These are phyloP conservation scores for Diplosphaera chodatii DNA, from an alignment of 139 green algal species.

Conservation along the genomic window DNA sequence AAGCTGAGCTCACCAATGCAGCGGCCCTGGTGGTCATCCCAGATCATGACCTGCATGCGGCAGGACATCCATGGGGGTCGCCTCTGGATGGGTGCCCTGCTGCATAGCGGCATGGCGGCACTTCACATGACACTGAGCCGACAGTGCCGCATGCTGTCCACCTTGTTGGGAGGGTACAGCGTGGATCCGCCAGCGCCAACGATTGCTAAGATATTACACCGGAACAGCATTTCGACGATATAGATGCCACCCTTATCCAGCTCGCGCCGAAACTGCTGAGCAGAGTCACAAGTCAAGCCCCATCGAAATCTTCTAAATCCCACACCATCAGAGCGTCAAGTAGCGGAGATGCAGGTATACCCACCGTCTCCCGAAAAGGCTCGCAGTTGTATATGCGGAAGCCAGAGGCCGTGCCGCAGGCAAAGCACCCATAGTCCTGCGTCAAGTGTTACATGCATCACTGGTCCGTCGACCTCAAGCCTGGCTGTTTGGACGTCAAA, in stretches of 20 bases:
- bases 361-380: conserved; percentile 85
- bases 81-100: too few species aligned
- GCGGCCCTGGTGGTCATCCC: conserved; percentile 89
- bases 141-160: too few species aligned
- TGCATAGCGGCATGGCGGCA: too few species aligned
- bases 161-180: conserved; percentile 80
- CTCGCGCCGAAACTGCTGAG: conserved; percentile 75
- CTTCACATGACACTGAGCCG: background rate
- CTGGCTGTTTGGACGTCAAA: too few species aligned
- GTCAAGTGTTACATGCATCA: conserved; percentile 33
- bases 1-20: conserved; percentile 95
- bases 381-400: conserved; percentile 92
- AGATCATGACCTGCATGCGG: conserved; percentile 88
- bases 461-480: too few species aligned
- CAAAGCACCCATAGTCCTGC: conserved; percentile 83
- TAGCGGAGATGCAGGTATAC: background rate
- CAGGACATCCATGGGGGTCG: background rate
- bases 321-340: background rate
- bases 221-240: conserved; percentile 93
- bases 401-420: conserved; percentile 62
- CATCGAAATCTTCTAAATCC: too few species aligned
- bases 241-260: conserved; percentile 75
- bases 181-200: conserved; percentile 81
- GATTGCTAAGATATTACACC: conserved; percentile 92
- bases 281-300: too few species aligned